Base-by-base conservation (phyloP, 139 green algal species). In the Tetraselmis chui region DNA sequence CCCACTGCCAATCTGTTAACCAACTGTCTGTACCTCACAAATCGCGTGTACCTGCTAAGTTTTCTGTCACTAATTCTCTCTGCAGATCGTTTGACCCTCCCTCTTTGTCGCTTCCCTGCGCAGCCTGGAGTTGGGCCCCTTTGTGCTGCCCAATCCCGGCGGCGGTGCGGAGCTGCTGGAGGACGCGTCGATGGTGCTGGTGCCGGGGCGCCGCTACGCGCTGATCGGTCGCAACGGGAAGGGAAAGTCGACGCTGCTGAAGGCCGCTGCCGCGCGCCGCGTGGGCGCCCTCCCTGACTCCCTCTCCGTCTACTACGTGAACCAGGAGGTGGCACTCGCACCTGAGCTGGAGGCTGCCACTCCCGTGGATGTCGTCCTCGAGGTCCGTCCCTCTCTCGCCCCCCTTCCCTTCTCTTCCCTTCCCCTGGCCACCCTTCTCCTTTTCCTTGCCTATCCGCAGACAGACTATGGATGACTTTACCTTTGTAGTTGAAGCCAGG, bases 231-330 rank as follows among this genome's bases (percentile, higher is more conserved):
- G 85, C 29, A 89, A 89, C 75, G 85, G 85, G 28, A 83, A 80
- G 79, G 85, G 85, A 1, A 89, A 89, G 81, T 86, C 82, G 27
- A 89, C 85, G 28, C 74, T 89, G 27, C 59, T 89, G 59, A 77
- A 76, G 29, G 81, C 77, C 23, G 75, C 86, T 2, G 82, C 82
- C 1, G 23, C 79, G n/a, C 30, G 82, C 67, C 76, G 80, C 18
- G 76, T 89, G 1, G 59, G 31, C 1, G 83, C 76, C 1, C 31
- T 86, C 2, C 45, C 77, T 11, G 30, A 79, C 2, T 76, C 27
- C 25, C 32, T 80, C 25, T 79, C 77, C 1, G 76, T 89, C 26
- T 80, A 86, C 76, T 85, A 86, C 76, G 85, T 89, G 23, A 83
- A 74, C 28, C 85, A 89, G 83, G 76, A 81, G n/a, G 80, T 85